Evolutionary conservation across 1,284 basidiomycete genomes (phyloP), one percentile per base, ranked within the genome.

Genomic region (Cystobasidium slooffiae): DNA sequence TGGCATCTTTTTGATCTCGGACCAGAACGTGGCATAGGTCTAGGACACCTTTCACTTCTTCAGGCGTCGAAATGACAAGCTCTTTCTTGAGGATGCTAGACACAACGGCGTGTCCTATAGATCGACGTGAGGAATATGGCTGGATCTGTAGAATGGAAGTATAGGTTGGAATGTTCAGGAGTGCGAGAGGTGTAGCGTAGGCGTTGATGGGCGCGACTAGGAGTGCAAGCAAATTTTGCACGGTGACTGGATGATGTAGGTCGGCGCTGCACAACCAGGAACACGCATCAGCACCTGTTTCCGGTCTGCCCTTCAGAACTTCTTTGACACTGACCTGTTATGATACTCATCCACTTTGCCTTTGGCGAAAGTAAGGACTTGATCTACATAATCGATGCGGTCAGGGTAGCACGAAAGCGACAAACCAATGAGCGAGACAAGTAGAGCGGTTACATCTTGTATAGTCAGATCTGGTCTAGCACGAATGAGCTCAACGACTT

Each of bases 401-500:
- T 97, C 94, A 3, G 95, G 94, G 82, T 97, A 97, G 82, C 94
- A 97, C 82, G 92, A 94, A 47, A 97, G 85, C 0, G 93, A 94
- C 12, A 97, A 86, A 82, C 97, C 97, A 52, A 91, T 92, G 49
- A 97, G 85, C 0, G 95, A 97, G 6, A 97, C 94, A 72, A 96
- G 86, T 18, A 97, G 88, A 0, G 94, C 94, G 0, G 94, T 97
- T 80, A 96, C 90, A 79, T 97, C 95, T 82, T 97, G 93, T 80
- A 97, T 93, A 47, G 93, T 93, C 59, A 97, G 84, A 82, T 97
- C 95, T 24, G 94, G 94, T 76, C 94, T 90, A 72, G 94, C 93
- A 87, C 94, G 94, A 85, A 97, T 94, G 46, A 97, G 87, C 81
- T 95, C 91, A 8, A 97, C 94, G n/a, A 97, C 92, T 82, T 97